phyloP scores from a whole-genome alignment of 192 early-diverging fungal species.

The Coemansia sp. region DNA sequence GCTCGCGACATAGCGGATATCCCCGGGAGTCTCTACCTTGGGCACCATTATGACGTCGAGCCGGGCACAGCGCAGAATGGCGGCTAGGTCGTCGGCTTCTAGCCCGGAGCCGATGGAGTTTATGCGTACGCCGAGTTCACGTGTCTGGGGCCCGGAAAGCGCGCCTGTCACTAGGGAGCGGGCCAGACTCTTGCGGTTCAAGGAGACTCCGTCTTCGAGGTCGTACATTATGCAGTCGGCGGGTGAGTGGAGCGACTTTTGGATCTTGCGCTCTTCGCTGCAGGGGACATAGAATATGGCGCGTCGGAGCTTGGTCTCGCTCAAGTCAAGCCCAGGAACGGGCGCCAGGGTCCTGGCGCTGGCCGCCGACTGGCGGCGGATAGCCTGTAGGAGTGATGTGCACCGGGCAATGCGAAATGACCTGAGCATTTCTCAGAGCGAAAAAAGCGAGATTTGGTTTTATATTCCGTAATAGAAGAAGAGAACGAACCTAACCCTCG shows the following conservation, averaged over 20 bases:
- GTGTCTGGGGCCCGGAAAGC: constrained; percentile 29
- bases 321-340: constrained; percentile 30
- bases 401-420: not conserved
- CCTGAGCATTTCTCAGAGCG: not conserved
- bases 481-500: not conserved
- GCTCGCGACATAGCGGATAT: constrained; percentile 70
- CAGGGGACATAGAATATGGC: constrained; percentile 65
- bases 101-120: constrained; percentile 77
- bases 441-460: not conserved
- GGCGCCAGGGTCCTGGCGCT: constrained; percentile 10
- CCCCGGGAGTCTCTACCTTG: constrained; percentile 78
- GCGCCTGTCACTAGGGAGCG: constrained; percentile 71
- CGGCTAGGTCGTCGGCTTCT: constrained; percentile 77
- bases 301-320: constrained; percentile 27
- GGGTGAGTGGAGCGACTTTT: constrained; percentile 62
- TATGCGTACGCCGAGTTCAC: constrained; percentile 87
- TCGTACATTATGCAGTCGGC: constrained; percentile 91
- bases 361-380: constrained; percentile 2
- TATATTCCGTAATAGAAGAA: not conserved
- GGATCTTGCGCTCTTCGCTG: constrained; percentile 86
- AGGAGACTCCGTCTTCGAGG: constrained; percentile 86
- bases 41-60: constrained; percentile 82
- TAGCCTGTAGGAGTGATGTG: not conserved
- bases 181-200: constrained; percentile 78
- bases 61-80: constrained; percentile 62